Evolutionary conservation across 106 monocot species (phyloP).

Genomic region (Platanthera guangdongensis): DNA sequence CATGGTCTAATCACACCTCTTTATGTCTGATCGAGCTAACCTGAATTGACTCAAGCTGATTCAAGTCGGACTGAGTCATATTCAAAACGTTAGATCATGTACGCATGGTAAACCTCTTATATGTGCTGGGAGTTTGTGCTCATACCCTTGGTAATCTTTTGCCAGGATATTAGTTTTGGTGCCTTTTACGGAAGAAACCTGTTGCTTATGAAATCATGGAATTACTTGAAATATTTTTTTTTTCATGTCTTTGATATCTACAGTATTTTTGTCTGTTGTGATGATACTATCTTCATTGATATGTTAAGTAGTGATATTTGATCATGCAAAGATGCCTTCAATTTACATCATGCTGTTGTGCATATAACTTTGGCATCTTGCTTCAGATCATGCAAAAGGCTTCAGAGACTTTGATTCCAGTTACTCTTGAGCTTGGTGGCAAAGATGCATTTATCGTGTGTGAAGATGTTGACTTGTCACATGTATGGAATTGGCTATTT

Average conservation of each 20-base stretch:
- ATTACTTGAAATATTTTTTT: not conserved
- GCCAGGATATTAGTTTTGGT: not conserved
- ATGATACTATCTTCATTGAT: slow-evolving; percentile 1
- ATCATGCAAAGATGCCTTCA: not conserved
- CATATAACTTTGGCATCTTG: slow-evolving; percentile 1
- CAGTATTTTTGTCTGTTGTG: not conserved
- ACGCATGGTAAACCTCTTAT: no score
- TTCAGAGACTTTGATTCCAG: slow-evolving; percentile 81
- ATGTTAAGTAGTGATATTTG: not conserved
- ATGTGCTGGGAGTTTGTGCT: no score
- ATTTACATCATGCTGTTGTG: not conserved
- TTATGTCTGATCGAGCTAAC: no score
- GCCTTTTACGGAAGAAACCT: not conserved
- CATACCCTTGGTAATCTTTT: not conserved
- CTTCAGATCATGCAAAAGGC: slow-evolving; percentile 87
- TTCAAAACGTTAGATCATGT: no score
- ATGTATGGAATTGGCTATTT: slow-evolving; percentile 39
- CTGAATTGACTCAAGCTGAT: no score
- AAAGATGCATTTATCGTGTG: slow-evolving; percentile 99
- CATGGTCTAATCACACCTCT: no score
- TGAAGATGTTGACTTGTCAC: slow-evolving; percentile 84
- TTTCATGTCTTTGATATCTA: not conserved
- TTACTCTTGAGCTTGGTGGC: slow-evolving; percentile 99
- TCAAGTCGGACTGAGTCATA: no score
- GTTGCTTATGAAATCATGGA: not conserved